Base-by-base conservation (phyloP, 2,329 filamentous ascomycete species). In the Fonsecaea multimorphosa region DNA sequence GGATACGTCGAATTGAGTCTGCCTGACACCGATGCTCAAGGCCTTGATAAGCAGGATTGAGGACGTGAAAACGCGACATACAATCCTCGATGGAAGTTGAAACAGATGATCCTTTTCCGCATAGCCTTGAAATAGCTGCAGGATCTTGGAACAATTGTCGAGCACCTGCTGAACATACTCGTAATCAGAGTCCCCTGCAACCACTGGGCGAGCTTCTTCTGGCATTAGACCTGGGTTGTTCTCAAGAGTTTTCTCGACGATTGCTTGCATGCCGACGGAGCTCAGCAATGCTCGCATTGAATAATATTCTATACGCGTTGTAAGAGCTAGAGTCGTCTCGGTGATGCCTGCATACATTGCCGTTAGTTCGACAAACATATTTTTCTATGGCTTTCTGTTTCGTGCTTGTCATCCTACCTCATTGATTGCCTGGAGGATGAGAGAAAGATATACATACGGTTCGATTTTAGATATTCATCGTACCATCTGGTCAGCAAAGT, bases 1-100 rank as follows among this genome's bases (percentile, higher is more conserved):
- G 0, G 81, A 82, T 32, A 80, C 79, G 59, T 80, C 79, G 5
- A 85, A 72, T 54, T 83, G 83, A 5, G 81, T 78, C 63, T 83
- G 81, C 1, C 81, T 77, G 1, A 81, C 79, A 0, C 83, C 83
- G 40, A 85, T 60, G 64, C 82, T 84, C 14, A 85, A 71, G 0
- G 82, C 82, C 70, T 80, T 80, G 70, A 86, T 80, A 2, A 86
- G 75, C 63, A 86, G 85, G 4, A 87, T 84, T 0, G 84, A 85
- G 0, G 83, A 82, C 2, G 82, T 84, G 1, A 82, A 85, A 53
- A 85, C 81, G 27, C 84, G 81, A 2, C 86, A 74, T 61, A 85
- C 84, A 14, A 85, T 82, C 19, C 84, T 77, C 1, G 85, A 82
- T 0, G 84, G 85, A 0, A 80, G 83, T 67, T 83, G 86, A 2